A percentile compares a stretch with the other conserved stretches of the same genome.
phyloP scores from a whole-genome alignment of 2,329 filamentous ascomycete genomes.

The Colletotrichum sp. region DNA sequence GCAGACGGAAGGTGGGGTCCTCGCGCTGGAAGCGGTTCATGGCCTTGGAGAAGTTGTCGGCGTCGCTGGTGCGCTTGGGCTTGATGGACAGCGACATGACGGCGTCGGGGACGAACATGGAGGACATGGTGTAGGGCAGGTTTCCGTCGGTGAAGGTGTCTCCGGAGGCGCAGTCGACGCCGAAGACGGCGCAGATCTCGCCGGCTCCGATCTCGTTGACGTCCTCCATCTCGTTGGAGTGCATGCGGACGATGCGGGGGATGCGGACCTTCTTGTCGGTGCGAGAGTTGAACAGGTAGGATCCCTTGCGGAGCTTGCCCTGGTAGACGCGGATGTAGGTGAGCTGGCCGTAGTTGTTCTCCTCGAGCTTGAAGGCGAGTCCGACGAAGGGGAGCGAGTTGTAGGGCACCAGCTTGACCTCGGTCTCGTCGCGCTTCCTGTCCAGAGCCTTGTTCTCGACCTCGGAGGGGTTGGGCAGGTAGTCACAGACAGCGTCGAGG shows the following conservation, averaged over 20 bases:
- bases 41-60: constrained; percentile 95
- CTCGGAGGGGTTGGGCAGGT: constrained; percentile 89
- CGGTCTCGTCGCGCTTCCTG: constrained; percentile 76
- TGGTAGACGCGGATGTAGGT: constrained; percentile 99
- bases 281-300: constrained; percentile 91
- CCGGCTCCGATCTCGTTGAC: constrained; percentile 90
- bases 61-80: constrained; percentile 91
- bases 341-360: constrained; percentile 97
- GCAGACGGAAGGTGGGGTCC: constrained; percentile 95
- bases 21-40: constrained; percentile 99
- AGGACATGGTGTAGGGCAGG: constrained; percentile 93
- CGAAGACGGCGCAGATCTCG: constrained; percentile 98
- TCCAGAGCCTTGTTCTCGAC: constrained; percentile 91
- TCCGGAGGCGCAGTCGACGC: constrained; percentile 95
- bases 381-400: constrained; percentile 94
- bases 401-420: constrained; percentile 90
- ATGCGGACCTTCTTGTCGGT: constrained; percentile 96
- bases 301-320: constrained; percentile 85
- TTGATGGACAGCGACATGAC: constrained; percentile 98
- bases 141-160: constrained; percentile 97
- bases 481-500: constrained; percentile 96
- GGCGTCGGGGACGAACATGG: constrained; percentile 97
- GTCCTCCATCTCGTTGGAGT: constrained; percentile 99
- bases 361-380: constrained; percentile 97
- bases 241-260: constrained; percentile 97